Conservation (phyloP, 1,139 yeast genomes). For the Hemisphaericaspora subhashii region DNA sequence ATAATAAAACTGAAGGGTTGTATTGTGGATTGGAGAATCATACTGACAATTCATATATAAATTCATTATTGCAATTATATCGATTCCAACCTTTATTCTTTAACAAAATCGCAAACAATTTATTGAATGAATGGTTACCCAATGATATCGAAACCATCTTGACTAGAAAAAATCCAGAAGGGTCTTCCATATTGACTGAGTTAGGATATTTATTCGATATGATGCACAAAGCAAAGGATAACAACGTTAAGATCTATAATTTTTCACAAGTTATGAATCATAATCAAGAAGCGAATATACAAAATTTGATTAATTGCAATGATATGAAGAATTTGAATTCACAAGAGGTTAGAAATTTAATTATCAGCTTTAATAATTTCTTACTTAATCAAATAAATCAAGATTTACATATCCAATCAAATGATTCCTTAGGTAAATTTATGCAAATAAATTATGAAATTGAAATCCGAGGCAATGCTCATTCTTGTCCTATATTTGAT, state of each 20-base stretch:
- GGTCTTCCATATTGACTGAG: slow-evolving; percentile 67
- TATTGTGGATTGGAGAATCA: slow-evolving; percentile 91
- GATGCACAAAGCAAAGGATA: slow-evolving; percentile 79
- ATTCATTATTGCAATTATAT: slow-evolving; percentile 79
- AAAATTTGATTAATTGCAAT: slow-evolving; percentile 55
- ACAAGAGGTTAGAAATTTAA: slow-evolving; percentile 36
- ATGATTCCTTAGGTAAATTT: slow-evolving; percentile 20
- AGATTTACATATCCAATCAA: slow-evolving; percentile 43
- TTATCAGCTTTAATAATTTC: slow-evolving; percentile 61
- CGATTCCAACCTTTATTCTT: slow-evolving; percentile 73
- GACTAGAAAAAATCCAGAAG: slow-evolving; percentile 34
- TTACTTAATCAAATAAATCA: slow-evolving; percentile 48
- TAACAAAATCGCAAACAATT: slow-evolving; percentile 57
- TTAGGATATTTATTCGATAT: slow-evolving; percentile 88
- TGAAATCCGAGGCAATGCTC: slow-evolving; percentile 29
- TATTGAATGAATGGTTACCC: slow-evolving; percentile 61
- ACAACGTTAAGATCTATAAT: slow-evolving; percentile 70
- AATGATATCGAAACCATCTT: slow-evolving; percentile 31
- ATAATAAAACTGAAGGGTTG: slow-evolving; percentile 57
- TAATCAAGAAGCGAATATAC: slow-evolving; percentile 43
- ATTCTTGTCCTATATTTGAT: slow-evolving; percentile 36
- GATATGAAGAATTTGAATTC: slow-evolving; percentile 40
- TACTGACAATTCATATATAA: slow-evolving; percentile 76
- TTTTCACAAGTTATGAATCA: slow-evolving; percentile 53
- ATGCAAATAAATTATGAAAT: slow-evolving; percentile 39